Base-by-base conservation (phyloP, 108 stramenopile species). In the Skeletonema marinoi region DNA sequence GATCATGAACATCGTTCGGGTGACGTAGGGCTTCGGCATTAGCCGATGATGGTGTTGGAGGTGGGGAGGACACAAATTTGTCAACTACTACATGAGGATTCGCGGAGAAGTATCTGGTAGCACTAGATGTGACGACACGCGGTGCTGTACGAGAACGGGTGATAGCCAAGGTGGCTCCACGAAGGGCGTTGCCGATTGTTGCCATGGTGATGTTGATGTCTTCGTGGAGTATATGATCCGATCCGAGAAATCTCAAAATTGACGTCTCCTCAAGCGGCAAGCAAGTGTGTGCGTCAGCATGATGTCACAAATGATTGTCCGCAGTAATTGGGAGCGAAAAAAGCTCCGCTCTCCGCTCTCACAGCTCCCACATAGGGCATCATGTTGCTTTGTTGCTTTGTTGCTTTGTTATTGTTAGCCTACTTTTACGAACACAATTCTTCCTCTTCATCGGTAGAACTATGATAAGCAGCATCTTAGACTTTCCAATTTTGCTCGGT, bases 1-100 rank as follows among this genome's bases (percentile, higher is more conserved):
- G 90, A 25, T 89, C 89, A 35, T 70, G 76, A 17, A 77, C 90
- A 42, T 93, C 87, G 82, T 95, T 95, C 31, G 94, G 94, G 33
- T 80, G 78, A 33, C 82, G 81, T 31, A 31, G 8, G 21, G 67
- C 67, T 17, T 68, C 56, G 16, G 13, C 11, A 31, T 51, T 19
- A 51, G 51, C 50, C 25, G 68, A 14, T 44, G 33, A 13, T 41
- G 73, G n/a, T 66, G 71, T 9, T n/a, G 70, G 35, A 4, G 60
- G 63, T 6, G 72, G 42, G 6, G 78, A 67, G 0, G 70, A 60
- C 13, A 78, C 63, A 65, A 73, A 78, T 46, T 82, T 82, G 71
- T 77, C 76, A 4, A 82, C 54, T 39, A 73, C 36, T 33, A 70
- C 77, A 42, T 70, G 69, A 51, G 71, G 84, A 44, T 64, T 70